Evolutionary conservation across 345 rosid species (phyloP).

Genomic region (Brassica juncea): DNA sequence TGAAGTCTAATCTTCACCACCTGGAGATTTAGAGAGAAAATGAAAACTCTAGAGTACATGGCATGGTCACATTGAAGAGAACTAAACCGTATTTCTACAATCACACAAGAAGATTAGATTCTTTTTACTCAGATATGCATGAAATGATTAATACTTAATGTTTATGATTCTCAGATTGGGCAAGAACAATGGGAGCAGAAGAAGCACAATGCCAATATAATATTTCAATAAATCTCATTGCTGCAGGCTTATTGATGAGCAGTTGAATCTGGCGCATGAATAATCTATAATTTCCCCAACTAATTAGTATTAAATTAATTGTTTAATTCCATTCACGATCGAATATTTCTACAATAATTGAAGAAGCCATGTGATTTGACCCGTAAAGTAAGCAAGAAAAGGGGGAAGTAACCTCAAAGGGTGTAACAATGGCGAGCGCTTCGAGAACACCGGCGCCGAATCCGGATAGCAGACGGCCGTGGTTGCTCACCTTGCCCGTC

Average conservation of each 20-base stretch:
- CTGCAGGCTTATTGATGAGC: not conserved
- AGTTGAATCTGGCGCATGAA: not conserved
- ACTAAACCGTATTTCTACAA: too few relatives aligned
- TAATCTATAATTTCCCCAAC: not conserved
- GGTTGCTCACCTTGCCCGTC: constrained; percentile 68
- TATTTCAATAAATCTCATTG: not conserved
- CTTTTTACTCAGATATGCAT: not conserved
- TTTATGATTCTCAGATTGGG: not conserved
- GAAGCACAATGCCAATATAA: not conserved
- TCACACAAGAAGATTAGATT: too few relatives aligned
- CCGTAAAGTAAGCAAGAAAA: not conserved
- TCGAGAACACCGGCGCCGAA: constrained; percentile 97
- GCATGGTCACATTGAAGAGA: too few relatives aligned
- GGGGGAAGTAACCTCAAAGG: constrained; percentile 65
- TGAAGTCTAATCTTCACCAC: constrained; percentile 96
- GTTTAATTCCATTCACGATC: not conserved
- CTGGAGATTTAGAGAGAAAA: constrained; percentile 35
- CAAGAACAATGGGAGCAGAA: not conserved
- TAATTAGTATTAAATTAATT: not conserved
- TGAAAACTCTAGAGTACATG: too few relatives aligned
- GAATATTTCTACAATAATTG: not conserved
- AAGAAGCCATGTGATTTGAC: constrained; percentile 1
- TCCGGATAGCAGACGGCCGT: constrained; percentile 64
- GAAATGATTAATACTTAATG: not conserved
- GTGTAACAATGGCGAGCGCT: constrained; percentile 90